Evolutionary conservation across 1,139 yeast species (phyloP), one percentile per base, ranked within the genome.

Genomic region (Suhomyces guaymorum): DNA sequence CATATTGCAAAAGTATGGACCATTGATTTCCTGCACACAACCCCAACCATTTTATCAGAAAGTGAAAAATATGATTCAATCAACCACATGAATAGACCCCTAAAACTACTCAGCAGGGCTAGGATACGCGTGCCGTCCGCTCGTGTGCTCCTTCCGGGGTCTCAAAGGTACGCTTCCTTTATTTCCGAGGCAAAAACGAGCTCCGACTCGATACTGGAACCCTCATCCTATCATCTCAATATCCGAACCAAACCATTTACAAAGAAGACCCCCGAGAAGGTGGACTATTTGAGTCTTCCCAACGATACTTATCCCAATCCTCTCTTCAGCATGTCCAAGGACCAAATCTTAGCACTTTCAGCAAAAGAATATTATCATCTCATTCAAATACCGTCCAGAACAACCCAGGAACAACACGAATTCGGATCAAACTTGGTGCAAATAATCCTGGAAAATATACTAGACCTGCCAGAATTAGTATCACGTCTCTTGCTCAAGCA

Each of bases 281-380:
- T 24, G 11, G 41, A 39, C 28, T 44, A 37, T 25, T 22, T 31
- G 25, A 24, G 33, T 7, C 25, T 54, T 20, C 51, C 59, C 2
- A 25, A 36, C 24, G 55, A 58, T 32, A 46, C 59, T 1, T 53
- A 48, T 38, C 64, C 67, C 5, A 66, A 66, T 33, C 73, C 75
- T 4, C 48, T 69, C 19, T 57, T 52, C 31, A 37, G 48, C 9
- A 56, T 66, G 62, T 29, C 51, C 8, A 56, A 58, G 33, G 49
- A 48, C 0, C 59, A 63, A 24, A 43, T 69, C 1, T 18, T 53
- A 9, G 32, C 31, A 1, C 51, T 69, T n/a, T 42, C 45, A 8
- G 36, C 37, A 6, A 30, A 41, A 6, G 62, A 61, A 19, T 59
- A 59, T 35, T 29, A 35, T 13, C 61, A 63, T 39, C 47, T 67